phyloP scores from a whole-genome alignment of 345 rosid species.

The Gossypium anomalum region DNA sequence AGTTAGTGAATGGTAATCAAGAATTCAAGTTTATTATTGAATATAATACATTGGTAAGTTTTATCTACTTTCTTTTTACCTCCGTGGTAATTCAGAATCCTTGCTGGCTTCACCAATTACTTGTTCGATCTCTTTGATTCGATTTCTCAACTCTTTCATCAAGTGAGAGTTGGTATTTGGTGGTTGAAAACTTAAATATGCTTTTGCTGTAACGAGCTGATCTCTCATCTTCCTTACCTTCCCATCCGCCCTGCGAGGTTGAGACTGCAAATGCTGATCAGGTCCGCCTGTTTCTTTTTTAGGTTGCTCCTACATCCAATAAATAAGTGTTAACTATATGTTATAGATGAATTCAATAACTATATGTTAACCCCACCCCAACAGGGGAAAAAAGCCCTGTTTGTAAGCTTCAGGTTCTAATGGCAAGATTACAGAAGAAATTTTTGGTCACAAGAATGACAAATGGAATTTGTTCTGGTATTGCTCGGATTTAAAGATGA shows the following conservation, averaged over 20 bases:
- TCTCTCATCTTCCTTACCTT: constrained; percentile 72
- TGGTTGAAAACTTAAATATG: constrained; percentile 57
- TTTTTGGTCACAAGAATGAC: not conserved
- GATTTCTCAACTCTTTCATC: constrained; percentile 64
- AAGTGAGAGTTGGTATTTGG: constrained; percentile 69
- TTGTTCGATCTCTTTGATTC: constrained; percentile 71
- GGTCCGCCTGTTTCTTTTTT: constrained; percentile 21
- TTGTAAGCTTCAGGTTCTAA: not conserved
- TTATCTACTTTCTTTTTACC: constrained; percentile 38
- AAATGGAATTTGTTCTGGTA: not conserved
- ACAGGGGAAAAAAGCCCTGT: not conserved
- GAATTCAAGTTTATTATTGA: not conserved
- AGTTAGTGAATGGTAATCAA: not conserved
- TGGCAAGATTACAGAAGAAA: not conserved
- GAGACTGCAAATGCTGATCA: constrained; percentile 31
- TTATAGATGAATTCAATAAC: not conserved
- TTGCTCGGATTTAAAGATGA: not conserved
- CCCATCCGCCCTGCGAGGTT: constrained; percentile 39
- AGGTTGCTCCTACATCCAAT: constrained; percentile 40
- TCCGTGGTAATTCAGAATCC: constrained; percentile 70
- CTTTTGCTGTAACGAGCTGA: constrained; percentile 72
- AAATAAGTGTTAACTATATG: not conserved
- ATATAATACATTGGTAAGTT: not conserved
- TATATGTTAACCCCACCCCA: too few species aligned
- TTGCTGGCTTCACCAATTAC: constrained; percentile 50